Evolutionary conservation across 2,329 filamentous ascomycete species (phyloP).

Genomic region (Pleochaeta shiraiana): DNA sequence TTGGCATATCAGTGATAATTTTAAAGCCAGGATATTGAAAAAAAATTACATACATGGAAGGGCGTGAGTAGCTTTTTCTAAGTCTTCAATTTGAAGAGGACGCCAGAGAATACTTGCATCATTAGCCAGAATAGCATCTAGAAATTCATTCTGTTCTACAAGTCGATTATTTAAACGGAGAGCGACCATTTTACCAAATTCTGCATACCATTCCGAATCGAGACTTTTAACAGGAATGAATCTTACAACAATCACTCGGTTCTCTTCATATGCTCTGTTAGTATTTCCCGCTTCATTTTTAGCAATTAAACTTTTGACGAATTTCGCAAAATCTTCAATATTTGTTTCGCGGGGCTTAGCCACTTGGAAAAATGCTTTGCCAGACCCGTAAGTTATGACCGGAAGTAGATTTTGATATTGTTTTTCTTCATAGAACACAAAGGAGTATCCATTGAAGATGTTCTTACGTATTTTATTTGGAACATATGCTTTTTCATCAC

Average conservation of each 20-base stretch:
- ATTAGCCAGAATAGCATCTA: constrained; percentile 70
- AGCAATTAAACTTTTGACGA: constrained; percentile 52
- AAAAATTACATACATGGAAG: constrained; percentile 12
- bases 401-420: constrained; percentile 59
- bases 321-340: constrained; percentile 55
- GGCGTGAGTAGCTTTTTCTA: constrained; percentile 13
- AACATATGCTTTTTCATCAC: constrained; percentile 40
- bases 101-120: constrained; percentile 52
- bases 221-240: constrained; percentile 37
- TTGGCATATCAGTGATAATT: background rate
- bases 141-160: constrained; percentile 75
- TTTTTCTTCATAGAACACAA: constrained; percentile 57
- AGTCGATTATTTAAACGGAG: constrained; percentile 56
- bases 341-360: constrained; percentile 40
- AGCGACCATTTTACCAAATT: constrained; percentile 48
- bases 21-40: background rate
- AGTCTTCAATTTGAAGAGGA: constrained; percentile 33
- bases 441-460: constrained; percentile 72
- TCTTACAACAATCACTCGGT: constrained; percentile 59
- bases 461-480: constrained; percentile 43
- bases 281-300: constrained; percentile 47
- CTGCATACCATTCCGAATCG: constrained; percentile 39
- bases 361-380: constrained; percentile 53
- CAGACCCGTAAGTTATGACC: constrained; percentile 56
- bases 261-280: constrained; percentile 38